Percentiles rank a stretch among this genome's conserved stretches.
Conservation (phyloP, 371 early-diverging fungal genomes). For the Rhizopus microsporus region DNA sequence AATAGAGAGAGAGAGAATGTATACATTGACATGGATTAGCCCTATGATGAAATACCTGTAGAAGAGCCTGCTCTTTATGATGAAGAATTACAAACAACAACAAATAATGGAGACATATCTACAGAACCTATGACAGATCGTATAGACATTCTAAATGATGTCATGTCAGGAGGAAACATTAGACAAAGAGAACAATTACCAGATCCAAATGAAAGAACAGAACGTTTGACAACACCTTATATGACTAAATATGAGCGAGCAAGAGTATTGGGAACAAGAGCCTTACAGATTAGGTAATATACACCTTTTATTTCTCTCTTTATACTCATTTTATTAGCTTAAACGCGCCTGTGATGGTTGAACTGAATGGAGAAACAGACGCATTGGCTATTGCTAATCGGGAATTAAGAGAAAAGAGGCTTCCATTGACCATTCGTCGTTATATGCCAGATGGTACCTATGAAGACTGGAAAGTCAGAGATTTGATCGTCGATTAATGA, state of each 20-base stretch:
- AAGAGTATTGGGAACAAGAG: slow-evolving; percentile 89
- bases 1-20: neutral
- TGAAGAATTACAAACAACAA: neutral
- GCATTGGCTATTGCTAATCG: slow-evolving; percentile 94
- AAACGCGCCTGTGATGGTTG: slow-evolving; percentile 98
- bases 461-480: slow-evolving; percentile 96
- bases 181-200: slow-evolving; percentile 6
- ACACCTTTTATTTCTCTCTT: no score
- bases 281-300: slow-evolving; percentile 71
- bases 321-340: slow-evolving; percentile 58
- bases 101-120: neutral
- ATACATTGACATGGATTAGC: neutral
- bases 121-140: slow-evolving; percentile 8
- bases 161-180: slow-evolving; percentile 18
- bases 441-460: slow-evolving; percentile 94
- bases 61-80: slow-evolving; percentile 14
- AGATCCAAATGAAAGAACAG: slow-evolving; percentile 40
- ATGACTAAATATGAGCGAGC: slow-evolving; percentile 99
- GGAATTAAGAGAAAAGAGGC: slow-evolving; percentile 91
- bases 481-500: slow-evolving; percentile 68
- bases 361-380: slow-evolving; percentile 94
- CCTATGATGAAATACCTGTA: slow-evolving; percentile 11
- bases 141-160: slow-evolving; percentile 38
- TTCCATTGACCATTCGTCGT: slow-evolving; percentile 94
- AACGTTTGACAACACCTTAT: slow-evolving; percentile 90